phyloP scores from a whole-genome alignment of 441 rosid species.

The Pelargonium citronellum region DNA sequence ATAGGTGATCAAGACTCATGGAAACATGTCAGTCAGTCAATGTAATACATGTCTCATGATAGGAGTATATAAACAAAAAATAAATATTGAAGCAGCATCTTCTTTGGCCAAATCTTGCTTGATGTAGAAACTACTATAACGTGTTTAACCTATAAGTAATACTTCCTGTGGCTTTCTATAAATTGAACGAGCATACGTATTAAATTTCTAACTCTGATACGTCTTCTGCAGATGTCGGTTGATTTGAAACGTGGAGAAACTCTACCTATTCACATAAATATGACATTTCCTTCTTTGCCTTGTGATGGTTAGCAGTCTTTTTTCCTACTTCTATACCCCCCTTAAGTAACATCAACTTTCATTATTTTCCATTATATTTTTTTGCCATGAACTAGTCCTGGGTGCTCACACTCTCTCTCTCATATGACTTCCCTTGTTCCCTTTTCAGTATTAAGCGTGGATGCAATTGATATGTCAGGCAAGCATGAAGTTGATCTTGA shows the following conservation, averaged over 20 bases:
- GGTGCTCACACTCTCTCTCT: constrained; percentile 6
- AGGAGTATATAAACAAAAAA: too few relatives aligned
- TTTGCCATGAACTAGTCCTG: background rate
- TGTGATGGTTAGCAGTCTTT: constrained; percentile 71
- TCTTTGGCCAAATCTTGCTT: background rate
- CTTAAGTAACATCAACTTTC: background rate
- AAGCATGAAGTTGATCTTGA: constrained; percentile 99
- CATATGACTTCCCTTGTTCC: constrained; percentile 14
- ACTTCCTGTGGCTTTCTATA: background rate
- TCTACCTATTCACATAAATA: constrained; percentile 91
- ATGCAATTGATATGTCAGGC: constrained; percentile 99
- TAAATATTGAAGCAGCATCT: background rate
- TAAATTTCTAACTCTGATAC: background rate
- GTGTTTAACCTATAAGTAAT: background rate
- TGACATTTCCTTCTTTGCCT: constrained; percentile 94
- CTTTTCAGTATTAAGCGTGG: constrained; percentile 74
- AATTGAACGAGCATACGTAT: background rate
- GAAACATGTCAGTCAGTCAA: too few relatives aligned
- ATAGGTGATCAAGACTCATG: background rate
- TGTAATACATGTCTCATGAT: too few relatives aligned
- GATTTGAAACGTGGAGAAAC: constrained; percentile 98
- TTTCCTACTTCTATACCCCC: constrained; percentile 11
- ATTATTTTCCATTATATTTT: background rate
- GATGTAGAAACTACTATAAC: background rate
- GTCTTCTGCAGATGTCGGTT: constrained; percentile 74